Evolutionary conservation across 306 rosid genomes (phyloP), one percentile per base, ranked within the genome.

Genomic region (Cyclanthera cordifolia): DNA sequence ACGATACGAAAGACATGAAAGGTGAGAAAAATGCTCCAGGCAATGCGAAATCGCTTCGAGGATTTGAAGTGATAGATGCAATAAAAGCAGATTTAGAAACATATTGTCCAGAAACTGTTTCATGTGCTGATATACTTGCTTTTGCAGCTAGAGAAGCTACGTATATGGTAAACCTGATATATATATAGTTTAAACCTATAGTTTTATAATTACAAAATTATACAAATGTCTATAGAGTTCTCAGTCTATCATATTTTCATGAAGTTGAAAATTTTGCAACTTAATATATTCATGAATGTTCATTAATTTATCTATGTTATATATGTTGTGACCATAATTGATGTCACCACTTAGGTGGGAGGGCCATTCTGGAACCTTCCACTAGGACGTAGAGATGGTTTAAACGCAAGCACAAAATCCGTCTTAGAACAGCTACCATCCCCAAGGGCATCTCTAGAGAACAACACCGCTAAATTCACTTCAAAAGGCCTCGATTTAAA

Each of bases 131-230:
- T 74, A 81, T 89, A 39, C 47, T 89, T 24, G 72, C 83, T 74
- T 87, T 89, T 47, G 96, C 87, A 0, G 79, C 87, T 14, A 85
- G 88, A 65, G 93, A 89, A 43, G 88, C 96, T 25, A 69, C 84
- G 57, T 15, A 1, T 67, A 70, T 73, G 84, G 95, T 85, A 78
- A 48, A 19, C 1, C 7, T 34, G 8, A 34, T 34, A 2, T 5
- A 5, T 6, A 5, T 34, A 27, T 27, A 27, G 30, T 27, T 27
- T 27, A 3, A n/a, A n/a, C n/a, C n/a, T n/a, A n/a, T n/a, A n/a
- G n/a, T 32, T 32, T 32, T 32, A 1, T 32, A 1, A 28, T 4
- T 28, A 28, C 2, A 28, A 28, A 28, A 28, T 28, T 28, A 28
- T 2, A 28, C 2, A n/a, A 28, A 2, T 28, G 32, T 28, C n/a